Percentiles rank a stretch among this genome's conserved stretches.
Conservation (phyloP, 257 asterid genomes). For the Scutellaria galericulata region DNA sequence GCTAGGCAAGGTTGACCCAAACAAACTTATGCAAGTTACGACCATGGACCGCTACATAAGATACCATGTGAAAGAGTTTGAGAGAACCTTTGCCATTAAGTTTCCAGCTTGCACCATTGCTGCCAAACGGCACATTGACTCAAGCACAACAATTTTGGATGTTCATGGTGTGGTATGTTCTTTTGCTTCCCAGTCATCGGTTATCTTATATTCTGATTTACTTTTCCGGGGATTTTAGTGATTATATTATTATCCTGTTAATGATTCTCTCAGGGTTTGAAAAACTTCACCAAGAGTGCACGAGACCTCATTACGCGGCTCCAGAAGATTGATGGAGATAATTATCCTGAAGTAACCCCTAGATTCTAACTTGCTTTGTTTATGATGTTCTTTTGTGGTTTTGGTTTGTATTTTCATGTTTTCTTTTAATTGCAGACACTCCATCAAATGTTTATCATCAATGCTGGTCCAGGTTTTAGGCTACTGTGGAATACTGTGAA, state of each 20-base stretch:
- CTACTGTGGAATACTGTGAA: conserved; percentile 88
- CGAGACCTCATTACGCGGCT: conserved; percentile 85
- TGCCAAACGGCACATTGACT: conserved; percentile 91
- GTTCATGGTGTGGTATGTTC: conserved; percentile 97
- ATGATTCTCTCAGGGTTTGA: conserved; percentile 65
- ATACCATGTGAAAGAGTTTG: conserved; percentile 92
- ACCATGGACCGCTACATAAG: conserved; percentile 82
- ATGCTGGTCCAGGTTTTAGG: conserved; percentile 94
- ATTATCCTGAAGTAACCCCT: conserved; percentile 84
- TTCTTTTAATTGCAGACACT: conserved; percentile 75
- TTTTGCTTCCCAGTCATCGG: background rate
- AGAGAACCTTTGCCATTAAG: conserved; percentile 73
- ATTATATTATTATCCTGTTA: conserved; percentile 8
- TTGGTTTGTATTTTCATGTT: conserved; percentile 23
- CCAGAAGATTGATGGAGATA: conserved; percentile 94
- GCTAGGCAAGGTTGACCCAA: conserved; percentile 82
- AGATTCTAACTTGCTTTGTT: conserved; percentile 13
- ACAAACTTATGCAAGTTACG: conserved; percentile 93
- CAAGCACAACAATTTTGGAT: conserved; percentile 93
- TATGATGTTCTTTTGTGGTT: conserved; percentile 29
- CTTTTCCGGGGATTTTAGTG: conserved; percentile 18
- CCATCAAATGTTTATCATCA: conserved; percentile 95
- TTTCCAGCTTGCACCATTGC: conserved; percentile 98
- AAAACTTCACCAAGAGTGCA: conserved; percentile 84
- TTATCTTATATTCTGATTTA: conserved; percentile 27